Base-by-base conservation (phyloP, 345 rosid species). In the Bretschneidera sinensis region DNA sequence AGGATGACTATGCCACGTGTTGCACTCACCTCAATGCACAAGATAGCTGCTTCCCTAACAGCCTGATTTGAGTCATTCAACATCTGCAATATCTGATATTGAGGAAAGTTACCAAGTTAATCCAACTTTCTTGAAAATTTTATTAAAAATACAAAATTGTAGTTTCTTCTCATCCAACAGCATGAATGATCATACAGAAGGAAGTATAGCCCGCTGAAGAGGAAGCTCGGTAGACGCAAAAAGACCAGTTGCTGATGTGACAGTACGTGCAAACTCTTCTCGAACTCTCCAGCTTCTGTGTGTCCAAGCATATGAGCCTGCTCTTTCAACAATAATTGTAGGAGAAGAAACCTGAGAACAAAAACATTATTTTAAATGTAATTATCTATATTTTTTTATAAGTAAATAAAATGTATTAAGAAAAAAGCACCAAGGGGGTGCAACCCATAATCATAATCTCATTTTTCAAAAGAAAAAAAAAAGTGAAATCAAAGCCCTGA, bases 241-340 rank as follows among this genome's bases (percentile, higher is more conserved):
- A 78, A 94, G 97, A 77, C 82, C 74, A 59, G 88, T 91, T 0
- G 97, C 92, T 0, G 97, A 88, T 23, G 97, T 90, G 28, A 94
- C 96, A 54, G 99, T 94, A 54, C 95, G 85, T 1, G 91, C 88
- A 77, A 94, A 94, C 80, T 94, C 97, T 74, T 94, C 96, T 45
- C 99, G 73, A 17, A 94, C 84, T 75, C 99, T 86, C 99, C 99
- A 94, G 76, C 97, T 94, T 79, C 61, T 88, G 76, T 94, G 95
- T 24, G 81, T 65, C 99, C 99, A 91, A 57, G 95, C 99, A 83
- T 74, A 86, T 15, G 97, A 88, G 53, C 99, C 99, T 1, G 99
- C 95, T 78, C 99, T 82, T 78, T 94, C 99, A 13, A 91, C 97
- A 54, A 94, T 82, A 65, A 94, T 88, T 18, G 99, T 94, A 0